A percentile compares a stretch with the other conserved stretches of the same genome.
These are phyloP conservation scores for Aspergillus amoenus DNA, from an alignment of 2,329 filamentous ascomycete species.

Conservation along the genomic window DNA sequence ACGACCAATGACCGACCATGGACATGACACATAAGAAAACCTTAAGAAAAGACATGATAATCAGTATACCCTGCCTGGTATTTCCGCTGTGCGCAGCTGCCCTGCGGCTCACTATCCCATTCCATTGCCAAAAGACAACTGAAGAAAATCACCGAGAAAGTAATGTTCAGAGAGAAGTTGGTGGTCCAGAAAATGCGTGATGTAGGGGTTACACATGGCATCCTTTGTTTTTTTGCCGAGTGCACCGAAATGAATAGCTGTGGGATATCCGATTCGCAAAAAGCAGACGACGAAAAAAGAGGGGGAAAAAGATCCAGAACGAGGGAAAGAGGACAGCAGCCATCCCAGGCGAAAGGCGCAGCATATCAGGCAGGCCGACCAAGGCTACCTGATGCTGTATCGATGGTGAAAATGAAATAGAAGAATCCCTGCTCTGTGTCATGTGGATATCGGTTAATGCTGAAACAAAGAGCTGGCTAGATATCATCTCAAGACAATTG, in stretches of 20 bases:
- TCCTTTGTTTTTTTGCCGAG: constrained; percentile 16
- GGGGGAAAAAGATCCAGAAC: constrained; percentile 18
- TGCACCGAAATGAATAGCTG: constrained; percentile 32
- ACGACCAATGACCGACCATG: constrained; percentile 29
- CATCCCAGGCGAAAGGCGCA: constrained; percentile 10
- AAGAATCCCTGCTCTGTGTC: constrained; percentile 25
- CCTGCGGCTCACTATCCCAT: constrained; percentile 21
- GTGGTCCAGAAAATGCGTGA: constrained; percentile 25
- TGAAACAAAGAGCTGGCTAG: constrained; percentile 28
- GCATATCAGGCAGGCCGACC: not conserved
- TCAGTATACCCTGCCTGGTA: constrained; percentile 27
- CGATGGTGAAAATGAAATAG: constrained; percentile 16
- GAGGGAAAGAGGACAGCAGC: constrained; percentile 16
- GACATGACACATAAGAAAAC: constrained; percentile 30
- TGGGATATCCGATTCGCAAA: constrained; percentile 41
- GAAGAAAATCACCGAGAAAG: not conserved
- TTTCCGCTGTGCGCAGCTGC: constrained; percentile 25
- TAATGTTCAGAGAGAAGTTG: constrained; percentile 18
- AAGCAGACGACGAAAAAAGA: constrained; percentile 21
- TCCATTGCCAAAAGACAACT: constrained; percentile 6
- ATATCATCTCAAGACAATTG: constrained; percentile 28
- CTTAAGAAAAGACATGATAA: constrained; percentile 37
- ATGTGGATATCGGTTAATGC: constrained; percentile 26
- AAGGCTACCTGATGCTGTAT: constrained; percentile 14
- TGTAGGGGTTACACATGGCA: constrained; percentile 34